Percentiles rank a stretch among this genome's conserved stretches.
These are phyloP conservation scores for Penicillium bialowiezense DNA, from an alignment of 495 filamentous ascomycete species.

Conservation along the genomic window DNA sequence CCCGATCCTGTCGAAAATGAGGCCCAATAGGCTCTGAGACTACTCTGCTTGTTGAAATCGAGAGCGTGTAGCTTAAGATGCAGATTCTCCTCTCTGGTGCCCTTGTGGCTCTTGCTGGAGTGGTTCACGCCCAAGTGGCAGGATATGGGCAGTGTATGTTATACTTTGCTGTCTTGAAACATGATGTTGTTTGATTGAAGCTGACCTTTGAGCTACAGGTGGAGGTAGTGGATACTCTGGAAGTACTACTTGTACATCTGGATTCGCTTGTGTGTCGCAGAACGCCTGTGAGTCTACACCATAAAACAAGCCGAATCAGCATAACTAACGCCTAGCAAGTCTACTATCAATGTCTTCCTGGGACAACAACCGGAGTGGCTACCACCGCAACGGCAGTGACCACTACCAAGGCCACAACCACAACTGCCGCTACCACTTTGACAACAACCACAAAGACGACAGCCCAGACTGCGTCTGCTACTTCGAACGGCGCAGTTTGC, in stretches of 20 bases:
- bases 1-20: not conserved
- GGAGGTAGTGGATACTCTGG: conserved; percentile 16
- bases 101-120: conserved; percentile 8
- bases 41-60: not conserved
- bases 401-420: conserved; percentile 7
- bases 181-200: not conserved
- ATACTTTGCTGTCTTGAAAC: not conserved
- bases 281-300: conserved; percentile 9
- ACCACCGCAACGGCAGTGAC: not conserved
- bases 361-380: conserved; percentile 7
- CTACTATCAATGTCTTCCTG: conserved; percentile 18
- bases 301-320: not conserved
- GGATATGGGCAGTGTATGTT: conserved; percentile 17
- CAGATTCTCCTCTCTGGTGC: conserved; percentile 5
- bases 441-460: conserved; percentile 11
- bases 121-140: conserved; percentile 13
- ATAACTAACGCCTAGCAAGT: conserved; percentile 3
- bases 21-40: too few relatives aligned
- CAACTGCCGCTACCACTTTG: not conserved
- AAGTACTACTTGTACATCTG: conserved; percentile 12
- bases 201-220: conserved; percentile 1
- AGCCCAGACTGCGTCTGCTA: conserved; percentile 5
- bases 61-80: not conserved
- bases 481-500: conserved; percentile 19
- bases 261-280: conserved; percentile 18